Conservation (phyloP, 495 filamentous ascomycete genomes). For the Poronia punctata region DNA sequence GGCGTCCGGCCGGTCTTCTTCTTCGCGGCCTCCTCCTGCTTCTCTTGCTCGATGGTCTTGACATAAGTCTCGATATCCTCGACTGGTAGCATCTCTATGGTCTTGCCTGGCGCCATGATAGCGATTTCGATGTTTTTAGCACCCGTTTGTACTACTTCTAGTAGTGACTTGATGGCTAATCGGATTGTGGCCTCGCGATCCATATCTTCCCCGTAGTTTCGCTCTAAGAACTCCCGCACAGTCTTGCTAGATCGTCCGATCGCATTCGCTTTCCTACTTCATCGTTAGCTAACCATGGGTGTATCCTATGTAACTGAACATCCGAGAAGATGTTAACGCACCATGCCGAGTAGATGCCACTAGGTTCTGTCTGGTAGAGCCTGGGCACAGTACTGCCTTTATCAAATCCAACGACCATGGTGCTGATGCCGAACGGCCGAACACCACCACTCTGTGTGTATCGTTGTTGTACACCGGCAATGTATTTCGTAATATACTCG, state of each 20-base stretch:
- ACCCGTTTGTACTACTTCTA: conserved; percentile 97
- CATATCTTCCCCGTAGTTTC: conserved; percentile 97
- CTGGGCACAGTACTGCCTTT: conserved; percentile 77
- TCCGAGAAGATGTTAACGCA: conserved; percentile 38
- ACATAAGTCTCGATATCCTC: conserved; percentile 95
- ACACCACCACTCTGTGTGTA: conserved; percentile 99
- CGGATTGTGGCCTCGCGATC: conserved; percentile 94
- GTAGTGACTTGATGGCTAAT: conserved; percentile 90
- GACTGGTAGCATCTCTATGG: conserved; percentile 86
- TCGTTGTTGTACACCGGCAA: conserved; percentile 93
- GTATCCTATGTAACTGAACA: neutral
- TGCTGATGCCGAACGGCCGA: conserved; percentile 94
- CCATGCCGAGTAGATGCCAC: conserved; percentile 98
- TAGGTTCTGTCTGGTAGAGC: conserved; percentile 96
- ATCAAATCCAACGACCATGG: conserved; percentile 94
- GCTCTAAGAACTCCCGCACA: conserved; percentile 93
- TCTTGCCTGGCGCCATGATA: conserved; percentile 92
- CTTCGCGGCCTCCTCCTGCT: conserved; percentile 94
- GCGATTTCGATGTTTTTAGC: conserved; percentile 99
- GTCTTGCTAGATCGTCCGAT: conserved; percentile 98
- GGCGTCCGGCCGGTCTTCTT: conserved; percentile 82
- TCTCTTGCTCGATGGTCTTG: conserved; percentile 97
- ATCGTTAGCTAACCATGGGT: neutral
- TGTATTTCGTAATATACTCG: conserved; percentile 98
- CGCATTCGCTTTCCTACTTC: conserved; percentile 90